phyloP scores from a whole-genome alignment of 2,329 filamentous ascomycete species.

The Monilinia fructigena region DNA sequence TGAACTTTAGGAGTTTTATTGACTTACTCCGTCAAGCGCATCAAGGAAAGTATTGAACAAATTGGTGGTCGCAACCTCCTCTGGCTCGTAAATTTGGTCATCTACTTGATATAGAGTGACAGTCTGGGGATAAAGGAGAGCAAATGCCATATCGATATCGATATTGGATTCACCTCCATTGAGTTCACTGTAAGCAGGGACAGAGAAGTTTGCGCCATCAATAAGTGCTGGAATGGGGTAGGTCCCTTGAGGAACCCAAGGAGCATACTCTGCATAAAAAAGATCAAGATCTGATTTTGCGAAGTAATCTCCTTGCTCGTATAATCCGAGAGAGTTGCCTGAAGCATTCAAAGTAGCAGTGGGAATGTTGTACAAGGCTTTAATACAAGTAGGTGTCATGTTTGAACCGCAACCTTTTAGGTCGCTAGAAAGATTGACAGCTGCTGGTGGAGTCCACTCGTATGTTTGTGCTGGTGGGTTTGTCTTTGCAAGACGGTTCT shows the following conservation, averaged over 20 bases:
- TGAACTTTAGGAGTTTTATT: not conserved
- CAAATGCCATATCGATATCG: slow-evolving; percentile 41
- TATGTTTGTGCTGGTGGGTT: not conserved
- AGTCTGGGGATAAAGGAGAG: slow-evolving; percentile 25
- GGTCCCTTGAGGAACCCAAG: slow-evolving; percentile 27
- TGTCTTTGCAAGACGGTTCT: slow-evolving; percentile 13
- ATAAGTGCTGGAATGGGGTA: slow-evolving; percentile 30
- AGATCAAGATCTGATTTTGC: slow-evolving; percentile 28
- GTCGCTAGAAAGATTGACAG: slow-evolving; percentile 18
- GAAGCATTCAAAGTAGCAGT: slow-evolving; percentile 18
- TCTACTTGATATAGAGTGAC: slow-evolving; percentile 37
- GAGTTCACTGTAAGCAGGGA: slow-evolving; percentile 17
- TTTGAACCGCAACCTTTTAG: slow-evolving; percentile 26
- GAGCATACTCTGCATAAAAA: slow-evolving; percentile 25
- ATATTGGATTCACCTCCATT: slow-evolving; percentile 38
- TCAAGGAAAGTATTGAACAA: slow-evolving; percentile 39
- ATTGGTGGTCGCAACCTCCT: slow-evolving; percentile 31
- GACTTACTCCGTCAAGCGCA: slow-evolving; percentile 34
- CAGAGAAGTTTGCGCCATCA: slow-evolving; percentile 30
- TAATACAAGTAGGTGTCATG: slow-evolving; percentile 33
- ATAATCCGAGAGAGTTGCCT: slow-evolving; percentile 25
- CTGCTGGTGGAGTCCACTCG: slow-evolving; percentile 11
- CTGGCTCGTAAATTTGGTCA: slow-evolving; percentile 33
- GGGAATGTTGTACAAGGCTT: slow-evolving; percentile 41
- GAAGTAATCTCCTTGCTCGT: slow-evolving; percentile 31